Conservation (phyloP, 1,284 basidiomycete genomes). For the Lentinus polychrous region DNA sequence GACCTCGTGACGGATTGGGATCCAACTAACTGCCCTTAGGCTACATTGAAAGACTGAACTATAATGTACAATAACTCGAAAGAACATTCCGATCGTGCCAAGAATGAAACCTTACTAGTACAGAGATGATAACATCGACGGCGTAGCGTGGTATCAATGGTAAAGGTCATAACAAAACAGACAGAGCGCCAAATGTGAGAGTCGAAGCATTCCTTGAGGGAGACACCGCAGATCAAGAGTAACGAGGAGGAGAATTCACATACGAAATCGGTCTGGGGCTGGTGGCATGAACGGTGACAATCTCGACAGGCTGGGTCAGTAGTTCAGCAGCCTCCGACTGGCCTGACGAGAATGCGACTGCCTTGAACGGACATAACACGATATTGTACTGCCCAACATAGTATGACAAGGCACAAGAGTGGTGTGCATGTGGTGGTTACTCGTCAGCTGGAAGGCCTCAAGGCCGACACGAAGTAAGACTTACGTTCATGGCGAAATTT, state of each 20-base stretch:
- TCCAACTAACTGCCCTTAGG: constrained; percentile 1
- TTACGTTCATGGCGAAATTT: constrained; percentile 16
- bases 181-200: not conserved
- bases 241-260: constrained; percentile 3
- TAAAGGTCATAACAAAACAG: not conserved
- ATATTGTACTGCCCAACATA: constrained; percentile 14
- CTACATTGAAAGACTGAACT: not conserved
- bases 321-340: constrained; percentile 7
- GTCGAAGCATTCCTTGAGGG: not conserved
- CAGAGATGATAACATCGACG: too few species aligned
- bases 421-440: not conserved
- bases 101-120: not conserved
- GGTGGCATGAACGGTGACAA: constrained; percentile 16
- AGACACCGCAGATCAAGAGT: not conserved
- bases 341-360: constrained; percentile 15
- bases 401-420: not conserved
- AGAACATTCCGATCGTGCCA: not conserved
- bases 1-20: constrained; percentile 9
- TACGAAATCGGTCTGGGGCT: constrained; percentile 12
- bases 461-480: not conserved
- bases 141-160: not conserved
- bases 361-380: constrained; percentile 11
- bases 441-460: not conserved
- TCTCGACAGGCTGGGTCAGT: constrained; percentile 13
- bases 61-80: not conserved